phyloP scores from a whole-genome alignment of 768 basidiomycete species.

The Tephrocybe sp. region DNA sequence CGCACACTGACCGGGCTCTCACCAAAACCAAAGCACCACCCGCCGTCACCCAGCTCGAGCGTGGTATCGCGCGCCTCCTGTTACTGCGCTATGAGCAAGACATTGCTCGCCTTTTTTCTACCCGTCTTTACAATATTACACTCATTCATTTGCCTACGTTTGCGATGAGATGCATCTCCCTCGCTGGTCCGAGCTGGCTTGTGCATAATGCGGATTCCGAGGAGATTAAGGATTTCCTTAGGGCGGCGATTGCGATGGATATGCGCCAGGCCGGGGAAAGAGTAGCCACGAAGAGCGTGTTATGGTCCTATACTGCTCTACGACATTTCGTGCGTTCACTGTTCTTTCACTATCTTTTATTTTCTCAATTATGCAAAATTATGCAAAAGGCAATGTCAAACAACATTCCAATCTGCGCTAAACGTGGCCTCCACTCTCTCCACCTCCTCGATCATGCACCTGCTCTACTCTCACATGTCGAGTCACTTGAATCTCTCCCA shows the following conservation, averaged over 20 bases:
- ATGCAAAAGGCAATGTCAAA: slow-evolving; percentile 61
- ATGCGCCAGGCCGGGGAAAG: slow-evolving; percentile 75
- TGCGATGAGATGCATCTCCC: slow-evolving; percentile 58
- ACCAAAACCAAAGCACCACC: slow-evolving; percentile 52
- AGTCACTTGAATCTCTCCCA: slow-evolving; percentile 56
- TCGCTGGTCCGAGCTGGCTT: slow-evolving; percentile 66
- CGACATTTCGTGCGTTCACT: slow-evolving; percentile 73
- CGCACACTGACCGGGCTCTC: slow-evolving; percentile 52
- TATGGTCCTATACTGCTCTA: slow-evolving; percentile 78
- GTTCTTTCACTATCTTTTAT: neutral
- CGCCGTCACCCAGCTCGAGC: slow-evolving; percentile 65
- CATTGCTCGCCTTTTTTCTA: slow-evolving; percentile 72
- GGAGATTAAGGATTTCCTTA: slow-evolving; percentile 73
- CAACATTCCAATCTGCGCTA: slow-evolving; percentile 60
- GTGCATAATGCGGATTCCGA: slow-evolving; percentile 65
- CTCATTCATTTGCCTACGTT: slow-evolving; percentile 67
- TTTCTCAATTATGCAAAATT: too few species aligned
- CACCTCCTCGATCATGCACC: slow-evolving; percentile 60
- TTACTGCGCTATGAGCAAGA: slow-evolving; percentile 72
- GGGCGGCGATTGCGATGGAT: slow-evolving; percentile 70
- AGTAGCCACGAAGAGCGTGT: slow-evolving; percentile 74
- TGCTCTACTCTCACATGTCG: slow-evolving; percentile 59
- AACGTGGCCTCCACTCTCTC: slow-evolving; percentile 64
- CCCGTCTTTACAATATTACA: slow-evolving; percentile 61
- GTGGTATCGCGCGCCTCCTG: slow-evolving; percentile 64